A percentile compares a stretch with the other conserved stretches of the same genome.
phyloP scores from a whole-genome alignment of 2,329 filamentous ascomycete genomes.

The Coniochaeta hoffmannii region DNA sequence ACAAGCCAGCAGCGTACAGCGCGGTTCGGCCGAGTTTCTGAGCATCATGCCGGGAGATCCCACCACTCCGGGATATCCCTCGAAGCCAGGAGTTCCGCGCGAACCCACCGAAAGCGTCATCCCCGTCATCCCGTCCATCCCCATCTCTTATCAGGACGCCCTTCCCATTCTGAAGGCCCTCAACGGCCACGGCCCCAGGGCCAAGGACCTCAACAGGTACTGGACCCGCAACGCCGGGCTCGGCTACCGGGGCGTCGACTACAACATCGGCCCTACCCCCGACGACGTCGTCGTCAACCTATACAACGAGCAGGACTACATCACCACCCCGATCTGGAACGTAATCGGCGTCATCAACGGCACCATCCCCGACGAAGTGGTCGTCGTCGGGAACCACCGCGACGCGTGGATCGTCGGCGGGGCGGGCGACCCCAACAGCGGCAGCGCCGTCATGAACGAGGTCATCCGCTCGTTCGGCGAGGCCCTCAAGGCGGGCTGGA shows the following conservation, averaged over 20 bases:
- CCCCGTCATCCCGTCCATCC: slow-evolving; percentile 82
- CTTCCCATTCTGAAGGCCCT: slow-evolving; percentile 82
- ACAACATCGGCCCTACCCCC: slow-evolving; percentile 79
- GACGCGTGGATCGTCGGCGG: slow-evolving; percentile 75
- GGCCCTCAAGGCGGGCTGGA: slow-evolving; percentile 67
- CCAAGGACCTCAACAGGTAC: slow-evolving; percentile 61
- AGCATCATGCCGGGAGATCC: slow-evolving; percentile 67
- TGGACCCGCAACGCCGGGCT: slow-evolving; percentile 69
- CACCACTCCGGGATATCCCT: slow-evolving; percentile 90
- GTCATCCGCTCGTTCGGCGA: slow-evolving; percentile 66
- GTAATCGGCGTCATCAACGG: slow-evolving; percentile 91
- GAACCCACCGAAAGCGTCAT: slow-evolving; percentile 62
- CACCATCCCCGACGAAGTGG: slow-evolving; percentile 72
- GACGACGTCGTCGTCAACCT: slow-evolving; percentile 63
- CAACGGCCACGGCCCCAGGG: slow-evolving; percentile 78
- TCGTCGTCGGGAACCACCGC: slow-evolving; percentile 78
- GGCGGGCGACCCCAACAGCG: slow-evolving; percentile 73
- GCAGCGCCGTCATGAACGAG: slow-evolving; percentile 73
- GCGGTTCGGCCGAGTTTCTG: slow-evolving; percentile 78
- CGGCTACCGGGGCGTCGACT: slow-evolving; percentile 71
- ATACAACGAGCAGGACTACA: slow-evolving; percentile 74
- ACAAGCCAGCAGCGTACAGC: slow-evolving; percentile 81
- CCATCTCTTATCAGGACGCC: slow-evolving; percentile 82
- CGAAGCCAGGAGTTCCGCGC: slow-evolving; percentile 79
- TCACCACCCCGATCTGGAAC: slow-evolving; percentile 79